Evolutionary conservation across 75 land plant genomes (phyloP).

Genomic region (Selaginella tamariscina): DNA sequence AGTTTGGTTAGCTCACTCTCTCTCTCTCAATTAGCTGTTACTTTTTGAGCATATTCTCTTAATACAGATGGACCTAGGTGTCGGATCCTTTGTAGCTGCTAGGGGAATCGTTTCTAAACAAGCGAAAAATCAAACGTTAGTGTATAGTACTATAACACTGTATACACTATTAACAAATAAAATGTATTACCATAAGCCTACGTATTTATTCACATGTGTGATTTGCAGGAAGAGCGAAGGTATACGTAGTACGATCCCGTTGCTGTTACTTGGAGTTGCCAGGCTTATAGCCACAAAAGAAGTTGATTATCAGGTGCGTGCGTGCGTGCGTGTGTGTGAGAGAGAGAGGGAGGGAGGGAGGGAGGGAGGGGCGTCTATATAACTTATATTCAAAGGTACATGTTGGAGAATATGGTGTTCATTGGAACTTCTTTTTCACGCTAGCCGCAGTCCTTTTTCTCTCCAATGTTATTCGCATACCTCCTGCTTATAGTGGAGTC

Average conservation of each 20-base stretch:
- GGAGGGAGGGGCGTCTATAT: no score
- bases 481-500: constrained; percentile 54
- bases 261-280: constrained; percentile 54
- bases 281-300: constrained; percentile 59
- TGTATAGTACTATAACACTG: no score
- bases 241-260: constrained; percentile 47
- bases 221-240: no score
- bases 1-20: constrained; percentile 48
- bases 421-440: constrained; percentile 99
- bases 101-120: constrained; percentile 80
- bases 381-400: constrained; percentile 45
- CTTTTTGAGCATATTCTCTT: neutral
- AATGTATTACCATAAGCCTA: no score
- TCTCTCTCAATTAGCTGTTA: neutral
- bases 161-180: no score
- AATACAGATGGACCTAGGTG: constrained; percentile 93
- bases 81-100: constrained; percentile 83
- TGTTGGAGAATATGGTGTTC: constrained; percentile 97
- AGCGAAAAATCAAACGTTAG: constrained; percentile 39
- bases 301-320: constrained; percentile 75
- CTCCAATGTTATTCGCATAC: constrained; percentile 47
- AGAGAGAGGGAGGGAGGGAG: no score
- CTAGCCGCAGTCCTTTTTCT: constrained; percentile 75
- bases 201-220: no score
- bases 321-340: no score